Evolutionary conservation across 2,329 filamentous ascomycete species (phyloP).

Genomic region (Sclerotinia nivalis): DNA sequence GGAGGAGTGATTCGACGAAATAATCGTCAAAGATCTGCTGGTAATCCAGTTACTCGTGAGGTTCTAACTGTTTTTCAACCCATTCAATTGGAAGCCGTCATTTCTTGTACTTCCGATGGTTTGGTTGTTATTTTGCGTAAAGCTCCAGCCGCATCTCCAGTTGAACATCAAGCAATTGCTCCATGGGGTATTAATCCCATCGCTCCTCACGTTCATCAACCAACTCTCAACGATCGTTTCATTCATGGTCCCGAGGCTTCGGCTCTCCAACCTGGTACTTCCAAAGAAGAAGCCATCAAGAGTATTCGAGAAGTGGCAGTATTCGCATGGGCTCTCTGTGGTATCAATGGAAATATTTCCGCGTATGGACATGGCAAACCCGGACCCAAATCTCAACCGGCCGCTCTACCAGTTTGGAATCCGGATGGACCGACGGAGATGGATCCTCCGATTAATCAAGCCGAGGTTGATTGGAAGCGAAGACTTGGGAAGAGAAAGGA

Average conservation of each 20-base stretch:
- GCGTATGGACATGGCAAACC: constrained; percentile 63
- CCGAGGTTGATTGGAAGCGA: constrained; percentile 30
- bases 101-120: constrained; percentile 87
- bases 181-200: constrained; percentile 75
- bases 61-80: constrained; percentile 38
- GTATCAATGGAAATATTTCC: constrained; percentile 75
- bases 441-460: constrained; percentile 44
- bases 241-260: constrained; percentile 45
- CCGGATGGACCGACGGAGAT: constrained; percentile 42
- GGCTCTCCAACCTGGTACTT: constrained; percentile 52
- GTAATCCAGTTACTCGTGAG: constrained; percentile 32
- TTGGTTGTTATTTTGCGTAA: constrained; percentile 77
- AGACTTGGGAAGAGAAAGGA: constrained; percentile 11
- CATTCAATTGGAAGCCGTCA: constrained; percentile 82
- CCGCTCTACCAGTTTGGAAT: constrained; percentile 61
- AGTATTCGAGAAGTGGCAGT: constrained; percentile 82
- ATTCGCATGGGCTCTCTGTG: constrained; percentile 81
- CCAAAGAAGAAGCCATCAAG: constrained; percentile 60
- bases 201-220: constrained; percentile 42
- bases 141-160: constrained; percentile 65
- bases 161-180: constrained; percentile 60
- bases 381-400: constrained; percentile 62
- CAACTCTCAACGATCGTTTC: constrained; percentile 48
- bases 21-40: constrained; percentile 21
- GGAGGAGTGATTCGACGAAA: constrained; percentile 28